These are phyloP conservation scores for Medicago ruthenica DNA, from an alignment of 306 rosid genomes.

Conservation along the genomic window DNA sequence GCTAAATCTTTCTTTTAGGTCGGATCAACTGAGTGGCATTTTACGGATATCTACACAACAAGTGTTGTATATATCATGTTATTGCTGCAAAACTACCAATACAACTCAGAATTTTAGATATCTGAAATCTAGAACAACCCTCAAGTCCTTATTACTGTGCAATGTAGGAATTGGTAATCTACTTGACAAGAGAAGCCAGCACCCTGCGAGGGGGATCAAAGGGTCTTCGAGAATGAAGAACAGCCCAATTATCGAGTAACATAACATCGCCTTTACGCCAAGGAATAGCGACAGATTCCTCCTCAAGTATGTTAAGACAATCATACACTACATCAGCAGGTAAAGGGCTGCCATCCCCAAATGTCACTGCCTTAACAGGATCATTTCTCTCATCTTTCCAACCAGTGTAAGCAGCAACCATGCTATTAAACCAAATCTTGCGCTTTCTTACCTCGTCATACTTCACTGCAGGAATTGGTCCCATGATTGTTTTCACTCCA, in stretches of 20 bases:
- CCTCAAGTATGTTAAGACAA: slow-evolving; percentile 64
- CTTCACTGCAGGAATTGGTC: slow-evolving; percentile 83
- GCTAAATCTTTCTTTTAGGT: background rate
- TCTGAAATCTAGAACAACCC: slow-evolving; percentile 5
- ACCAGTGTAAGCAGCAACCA: slow-evolving; percentile 82
- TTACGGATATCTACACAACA: background rate
- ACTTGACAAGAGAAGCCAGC: slow-evolving; percentile 50
- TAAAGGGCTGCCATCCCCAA: slow-evolving; percentile 77
- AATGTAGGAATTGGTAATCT: slow-evolving; percentile 6
- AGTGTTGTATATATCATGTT: background rate
- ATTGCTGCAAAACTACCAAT: slow-evolving; percentile 3
- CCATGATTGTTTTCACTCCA: slow-evolving; percentile 79
- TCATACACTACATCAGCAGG: slow-evolving; percentile 65
- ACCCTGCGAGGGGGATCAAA: slow-evolving; percentile 69
- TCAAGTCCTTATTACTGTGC: background rate
- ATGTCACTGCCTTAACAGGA: slow-evolving; percentile 84
- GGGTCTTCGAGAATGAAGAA: slow-evolving; percentile 76
- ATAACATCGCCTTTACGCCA: slow-evolving; percentile 74
- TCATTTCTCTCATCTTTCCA: slow-evolving; percentile 54
- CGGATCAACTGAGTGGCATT: background rate
- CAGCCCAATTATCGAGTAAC: slow-evolving; percentile 82
- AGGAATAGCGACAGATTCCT: slow-evolving; percentile 69
- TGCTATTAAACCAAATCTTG: slow-evolving; percentile 90
- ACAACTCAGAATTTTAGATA: background rate
- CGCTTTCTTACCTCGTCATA: slow-evolving; percentile 59